phyloP scores from a whole-genome alignment of 2,329 filamentous ascomycete species.

The Ampelomyces quisqualis region DNA sequence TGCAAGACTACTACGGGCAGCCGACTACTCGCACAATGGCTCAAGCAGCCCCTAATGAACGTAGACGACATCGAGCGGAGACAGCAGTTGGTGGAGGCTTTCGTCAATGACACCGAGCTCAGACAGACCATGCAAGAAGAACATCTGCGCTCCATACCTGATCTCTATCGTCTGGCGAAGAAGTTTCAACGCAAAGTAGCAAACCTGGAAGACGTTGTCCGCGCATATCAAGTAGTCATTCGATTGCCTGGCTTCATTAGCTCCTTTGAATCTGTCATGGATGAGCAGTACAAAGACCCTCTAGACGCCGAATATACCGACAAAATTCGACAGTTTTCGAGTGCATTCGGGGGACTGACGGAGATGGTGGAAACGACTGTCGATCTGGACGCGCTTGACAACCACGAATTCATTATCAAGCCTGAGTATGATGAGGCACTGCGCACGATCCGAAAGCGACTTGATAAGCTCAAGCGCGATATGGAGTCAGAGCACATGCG shows the following conservation, averaged over 20 bases:
- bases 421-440: conserved; percentile 93
- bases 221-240: conserved; percentile 92
- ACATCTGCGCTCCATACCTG: conserved; percentile 87
- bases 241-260: conserved; percentile 86
- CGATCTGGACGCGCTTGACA: conserved; percentile 90
- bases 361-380: conserved; percentile 99
- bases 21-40: conserved; percentile 86
- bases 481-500: conserved; percentile 80
- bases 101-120: conserved; percentile 87
- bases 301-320: conserved; percentile 84
- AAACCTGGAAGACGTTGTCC: conserved; percentile 91
- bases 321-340: conserved; percentile 71
- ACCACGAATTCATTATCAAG: conserved; percentile 98
- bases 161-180: conserved; percentile 90
- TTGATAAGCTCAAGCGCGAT: conserved; percentile 78
- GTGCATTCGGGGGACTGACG: conserved; percentile 79
- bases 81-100: conserved; percentile 92
- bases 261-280: conserved; percentile 90
- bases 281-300: conserved; percentile 85
- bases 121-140: conserved; percentile 96
- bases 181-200: conserved; percentile 91
- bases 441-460: conserved; percentile 82
- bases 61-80: conserved; percentile 83
- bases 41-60: conserved; percentile 96
- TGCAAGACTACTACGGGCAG: conserved; percentile 96